Evolutionary conservation across 177 flowering plant genomes (phyloP).

Genomic region (Vitis hybrid): DNA sequence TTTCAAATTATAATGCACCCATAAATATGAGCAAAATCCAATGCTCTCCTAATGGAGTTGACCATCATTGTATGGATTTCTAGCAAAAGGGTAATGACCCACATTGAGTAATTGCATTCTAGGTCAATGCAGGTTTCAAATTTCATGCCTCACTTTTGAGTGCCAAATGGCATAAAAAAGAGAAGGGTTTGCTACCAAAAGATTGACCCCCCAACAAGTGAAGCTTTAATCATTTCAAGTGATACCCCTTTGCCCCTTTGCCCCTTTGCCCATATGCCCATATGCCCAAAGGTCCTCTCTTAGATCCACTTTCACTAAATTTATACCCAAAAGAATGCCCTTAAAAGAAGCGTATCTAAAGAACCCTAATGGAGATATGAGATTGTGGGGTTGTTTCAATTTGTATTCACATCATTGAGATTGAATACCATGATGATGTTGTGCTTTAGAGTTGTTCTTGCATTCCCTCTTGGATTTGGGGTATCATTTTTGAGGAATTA

Average conservation of each 20-base stretch:
- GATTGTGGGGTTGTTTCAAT: slow-evolving; percentile 4
- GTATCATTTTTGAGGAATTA: background rate
- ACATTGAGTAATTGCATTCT: slow-evolving; percentile 1
- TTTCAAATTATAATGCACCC: slow-evolving; percentile 10
- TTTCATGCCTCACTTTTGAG: slow-evolving; percentile 1
- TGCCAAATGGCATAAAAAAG: background rate
- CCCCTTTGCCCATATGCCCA: too few species aligned
- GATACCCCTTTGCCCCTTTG: background rate
- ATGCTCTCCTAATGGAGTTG: slow-evolving; percentile 13
- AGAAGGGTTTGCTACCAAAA: background rate
- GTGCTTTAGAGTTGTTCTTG: background rate
- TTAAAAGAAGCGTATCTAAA: background rate
- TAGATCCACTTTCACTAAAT: too few species aligned
- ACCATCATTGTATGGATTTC: slow-evolving; percentile 8
- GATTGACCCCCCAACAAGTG: background rate
- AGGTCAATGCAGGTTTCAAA: slow-evolving; percentile 20
- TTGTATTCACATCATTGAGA: slow-evolving; percentile 14
- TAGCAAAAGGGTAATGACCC: slow-evolving; percentile 9
- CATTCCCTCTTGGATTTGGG: background rate
- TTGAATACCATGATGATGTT: background rate
- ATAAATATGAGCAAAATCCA: slow-evolving; percentile 7
- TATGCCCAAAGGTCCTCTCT: too few species aligned
- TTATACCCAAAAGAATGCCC: too few species aligned
- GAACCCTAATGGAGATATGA: background rate
- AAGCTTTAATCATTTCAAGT: slow-evolving; percentile 3